Base-by-base conservation (phyloP, 306 rosid species). In the Gleditsia sinensis region DNA sequence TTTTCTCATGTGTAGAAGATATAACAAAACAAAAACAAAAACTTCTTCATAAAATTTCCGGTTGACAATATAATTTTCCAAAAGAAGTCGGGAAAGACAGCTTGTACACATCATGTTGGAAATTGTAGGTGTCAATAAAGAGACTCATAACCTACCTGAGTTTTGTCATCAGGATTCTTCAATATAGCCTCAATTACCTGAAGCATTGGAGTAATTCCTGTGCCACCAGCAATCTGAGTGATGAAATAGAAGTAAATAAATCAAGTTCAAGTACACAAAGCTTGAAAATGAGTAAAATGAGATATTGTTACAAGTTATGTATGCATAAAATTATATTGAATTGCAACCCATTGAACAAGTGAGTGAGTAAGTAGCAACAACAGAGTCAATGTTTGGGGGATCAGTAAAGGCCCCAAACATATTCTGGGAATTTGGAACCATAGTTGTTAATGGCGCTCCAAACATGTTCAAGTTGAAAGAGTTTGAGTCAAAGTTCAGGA, bases 201-300 rank as follows among this genome's bases (percentile, higher is more conserved):
- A 78, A 95, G 96, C 98, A 95, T 90, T 42, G 98, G 99, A 69
- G 99, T 95, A 78, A 95, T 95, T 77, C 99, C 97, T 3, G 98
- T 54, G 74, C 99, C 98, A 21, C 99, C 98, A 8, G 99, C 98
- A 86, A 95, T 81, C 99, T 92, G 85, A 56, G 77, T 63, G 63
- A 74, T 59, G 60, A 39, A 78, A 78, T 24, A 32, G 36, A 43
- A 0, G 19, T 2, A 20, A 20, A 30, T 51, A 48, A 42, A 6
- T 24, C 64, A 8, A 40, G 28, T 20, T 54, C 63, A 72, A 68
- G 67, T 25, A 30, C 25, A 61, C 55, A 51, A 8, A 45, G n/a
- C 66, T 45, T 28, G 39, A 50, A 69, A 65, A 27, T n/a, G n/a
- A 69, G 75, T 23, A 45, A 74, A 77, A 61, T 27, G 55, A 56